Base-by-base conservation (phyloP, 2,329 filamentous ascomycete genomes). In the Colletotrichum euphorbiae region DNA sequence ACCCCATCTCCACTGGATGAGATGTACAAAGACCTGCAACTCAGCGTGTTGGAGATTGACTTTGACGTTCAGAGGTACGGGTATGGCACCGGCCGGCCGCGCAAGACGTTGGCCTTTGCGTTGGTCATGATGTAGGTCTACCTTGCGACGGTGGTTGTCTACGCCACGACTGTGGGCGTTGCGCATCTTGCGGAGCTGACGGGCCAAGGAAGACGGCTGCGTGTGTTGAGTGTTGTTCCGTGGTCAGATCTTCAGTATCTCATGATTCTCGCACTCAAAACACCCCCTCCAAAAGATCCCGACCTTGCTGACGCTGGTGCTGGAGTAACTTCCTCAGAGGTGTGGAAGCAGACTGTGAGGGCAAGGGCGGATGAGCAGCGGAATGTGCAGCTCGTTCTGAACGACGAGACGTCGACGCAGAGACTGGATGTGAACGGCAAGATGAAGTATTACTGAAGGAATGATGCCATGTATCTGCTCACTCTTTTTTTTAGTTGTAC, bases 211-310 rank as follows among this genome's bases (percentile, higher is more conserved):
- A 24, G 17, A 21, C 36, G 11, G 13, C 8, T 45, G 13, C 62
- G 42, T 9, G 36, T 66, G 40, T 17, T 52, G 36, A 61, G 62
- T 31, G 36, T 66, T 6, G 19, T 28, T 15, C 54, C 62, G 4
- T 66, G 62, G 62, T 33, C 36, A 8, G 55, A 66, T 38, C n/a
- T 66, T 15, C 62, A 66, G 12, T 55, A 60, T 12, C n/a, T 66
- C 6, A 28, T 66, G 2, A 17, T 66, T 3, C 56, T 66, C 5
- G 55, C 56, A 17, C 56, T 54, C 8, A 43, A 40, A 17, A 54
- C 62, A 40, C 55, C 62, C 17, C 21, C 38, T 28, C 55, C 62
- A 4, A 21, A 12, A 9, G 62, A 66, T 2, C 36, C 6, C 7
- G 46, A 46, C 13, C 13, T 66, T 6, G 46, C 6, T 4, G 45